phyloP scores from a whole-genome alignment of 2,329 filamentous ascomycete genomes.

The Colletotrichum sp. region DNA sequence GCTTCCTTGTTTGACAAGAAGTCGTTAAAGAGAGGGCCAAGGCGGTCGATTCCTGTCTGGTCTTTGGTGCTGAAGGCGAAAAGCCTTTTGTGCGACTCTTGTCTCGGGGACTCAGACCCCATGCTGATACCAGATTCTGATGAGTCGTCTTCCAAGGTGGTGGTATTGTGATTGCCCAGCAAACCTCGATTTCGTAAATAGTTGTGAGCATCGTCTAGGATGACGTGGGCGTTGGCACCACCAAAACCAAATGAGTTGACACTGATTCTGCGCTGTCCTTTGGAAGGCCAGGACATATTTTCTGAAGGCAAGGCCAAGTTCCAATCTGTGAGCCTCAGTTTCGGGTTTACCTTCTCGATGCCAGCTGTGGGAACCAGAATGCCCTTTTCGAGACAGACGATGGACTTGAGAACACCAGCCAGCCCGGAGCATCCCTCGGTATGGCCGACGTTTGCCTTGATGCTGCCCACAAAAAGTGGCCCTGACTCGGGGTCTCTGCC shows the following conservation, averaged over 20 bases:
- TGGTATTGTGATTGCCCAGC: background rate
- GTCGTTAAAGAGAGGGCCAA: background rate
- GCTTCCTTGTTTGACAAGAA: background rate
- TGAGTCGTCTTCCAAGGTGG: background rate
- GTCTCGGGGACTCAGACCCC: background rate
- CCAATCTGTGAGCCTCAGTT: conserved; percentile 34
- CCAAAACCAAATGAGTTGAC: conserved; percentile 16
- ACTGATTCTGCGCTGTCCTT: conserved; percentile 51
- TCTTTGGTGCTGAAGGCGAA: background rate
- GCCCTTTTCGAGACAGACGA: conserved; percentile 42
- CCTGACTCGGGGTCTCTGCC: conserved; percentile 35
- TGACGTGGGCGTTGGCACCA: conserved; percentile 13
- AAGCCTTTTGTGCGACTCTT: background rate
- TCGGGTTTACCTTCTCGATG: conserved; percentile 48
- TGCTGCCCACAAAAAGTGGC: conserved; percentile 32
- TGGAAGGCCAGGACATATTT: conserved; percentile 25
- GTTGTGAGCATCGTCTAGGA: conserved; percentile 33
- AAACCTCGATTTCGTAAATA: background rate
- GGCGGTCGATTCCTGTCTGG: background rate
- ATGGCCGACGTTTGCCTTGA: conserved; percentile 47
- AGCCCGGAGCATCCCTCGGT: conserved; percentile 47
- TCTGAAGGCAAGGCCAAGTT: conserved; percentile 32
- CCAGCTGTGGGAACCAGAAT: conserved; percentile 57
- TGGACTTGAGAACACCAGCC: conserved; percentile 44
- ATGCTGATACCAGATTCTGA: background rate